Conservation (phyloP, 1,139 yeast species). For the Kodamaea derodonti region DNA sequence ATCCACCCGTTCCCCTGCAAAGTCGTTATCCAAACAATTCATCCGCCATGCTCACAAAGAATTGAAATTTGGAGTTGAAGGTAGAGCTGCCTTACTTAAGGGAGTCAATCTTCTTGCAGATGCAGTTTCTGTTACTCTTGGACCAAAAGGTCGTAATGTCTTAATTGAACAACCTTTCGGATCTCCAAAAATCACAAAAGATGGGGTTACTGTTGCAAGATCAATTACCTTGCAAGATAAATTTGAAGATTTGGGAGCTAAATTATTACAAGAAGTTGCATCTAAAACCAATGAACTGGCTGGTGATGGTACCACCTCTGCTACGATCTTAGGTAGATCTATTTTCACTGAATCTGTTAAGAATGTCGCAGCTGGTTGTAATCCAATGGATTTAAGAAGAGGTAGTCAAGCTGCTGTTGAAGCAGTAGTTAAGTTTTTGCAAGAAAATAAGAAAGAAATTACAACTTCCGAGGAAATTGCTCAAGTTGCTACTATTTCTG, state of each 20-base stretch:
- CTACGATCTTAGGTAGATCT: slow-evolving; percentile 95
- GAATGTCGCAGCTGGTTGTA: slow-evolving; percentile 99
- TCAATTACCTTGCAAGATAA: slow-evolving; percentile 84
- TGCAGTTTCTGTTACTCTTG: slow-evolving; percentile 95
- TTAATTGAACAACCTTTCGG: slow-evolving; percentile 97
- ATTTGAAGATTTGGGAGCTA: slow-evolving; percentile 96
- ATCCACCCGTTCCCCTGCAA: slow-evolving; percentile 47
- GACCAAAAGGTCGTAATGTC: slow-evolving; percentile 98
- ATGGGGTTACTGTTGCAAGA: slow-evolving; percentile 97
- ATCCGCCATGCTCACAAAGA: slow-evolving; percentile 85
- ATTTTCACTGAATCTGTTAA: slow-evolving; percentile 96
- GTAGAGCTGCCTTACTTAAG: slow-evolving; percentile 91
- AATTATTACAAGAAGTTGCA: slow-evolving; percentile 95
- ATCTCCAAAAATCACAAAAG: slow-evolving; percentile 97
- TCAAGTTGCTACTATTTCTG: slow-evolving; percentile 98
- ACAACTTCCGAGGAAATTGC: slow-evolving; percentile 97
- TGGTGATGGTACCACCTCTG: slow-evolving; percentile 99
- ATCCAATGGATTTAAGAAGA: slow-evolving; percentile 98
- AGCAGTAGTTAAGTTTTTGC: slow-evolving; percentile 87
- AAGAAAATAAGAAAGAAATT: slow-evolving; percentile 90
- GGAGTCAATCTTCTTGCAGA: slow-evolving; percentile 97
- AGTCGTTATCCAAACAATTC: slow-evolving; percentile 32
- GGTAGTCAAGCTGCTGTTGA: slow-evolving; percentile 99
- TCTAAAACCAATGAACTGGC: slow-evolving; percentile 98
- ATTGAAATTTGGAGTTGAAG: slow-evolving; percentile 96